Evolutionary conservation across 345 rosid genomes (phyloP), one percentile per base, ranked within the genome.

Genomic region (Turnera subulata): DNA sequence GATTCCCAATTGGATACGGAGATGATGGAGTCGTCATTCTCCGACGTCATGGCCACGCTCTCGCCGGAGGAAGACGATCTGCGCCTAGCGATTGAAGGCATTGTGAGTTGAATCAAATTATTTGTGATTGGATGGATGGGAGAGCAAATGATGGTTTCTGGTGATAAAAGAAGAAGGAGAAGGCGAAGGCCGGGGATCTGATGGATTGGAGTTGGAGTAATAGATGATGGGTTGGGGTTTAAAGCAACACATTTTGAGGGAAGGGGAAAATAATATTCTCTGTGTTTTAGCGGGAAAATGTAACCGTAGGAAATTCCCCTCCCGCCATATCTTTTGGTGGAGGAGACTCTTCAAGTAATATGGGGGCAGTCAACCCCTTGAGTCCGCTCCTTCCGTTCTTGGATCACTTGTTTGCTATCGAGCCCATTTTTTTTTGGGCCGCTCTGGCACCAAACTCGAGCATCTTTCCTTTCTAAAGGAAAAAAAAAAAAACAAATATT

Each of bases 21-120:
- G 56, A 39, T 20, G 33, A 47, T 7, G 12, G 52, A 74, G 26
- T 55, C 61, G 43, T 12, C 11, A n/a, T 32, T 64, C 38, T 70
- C 81, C 40, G 76, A 70, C 50, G 62, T 69, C 13, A 67, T 46
- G 47, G 70, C 58, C 2, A 45, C 43, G 61, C 65, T 63, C 43
- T 52, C 69, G 46, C 67, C 64, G 73, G 29, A 46, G 29, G 84
- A 72, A n/a, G 93, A 80, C 11, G 78, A 72, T 46, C 61, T 62
- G 24, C 66, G 69, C 37, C 52, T 73, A 7, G 68, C 78, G 33
- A 82, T 67, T 47, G 85, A 60, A 74, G 91, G 91, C 94, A 89
- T 89, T 18, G 63, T 64, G 2, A 16, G n/a, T 4, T 1, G 14
- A 39, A 38, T 9, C 18, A 19, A 7, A 5, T 33, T 50, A 10